These are phyloP conservation scores for Umbelopsis vinacea DNA, from an alignment of 192 early-diverging fungal genomes.

Conservation along the genomic window DNA sequence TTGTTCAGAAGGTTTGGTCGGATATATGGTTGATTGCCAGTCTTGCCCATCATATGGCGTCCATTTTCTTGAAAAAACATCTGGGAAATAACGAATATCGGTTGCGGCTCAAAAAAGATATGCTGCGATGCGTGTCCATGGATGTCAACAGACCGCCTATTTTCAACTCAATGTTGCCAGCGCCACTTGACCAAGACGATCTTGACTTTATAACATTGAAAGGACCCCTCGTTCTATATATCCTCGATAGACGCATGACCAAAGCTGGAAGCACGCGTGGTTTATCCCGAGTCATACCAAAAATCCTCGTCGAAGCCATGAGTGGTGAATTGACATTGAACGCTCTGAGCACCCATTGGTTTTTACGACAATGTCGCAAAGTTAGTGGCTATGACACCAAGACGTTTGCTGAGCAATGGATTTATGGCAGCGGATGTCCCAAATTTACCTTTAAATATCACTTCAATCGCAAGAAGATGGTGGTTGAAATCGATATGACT, in stretches of 20 bases:
- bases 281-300: slow-evolving; percentile 77
- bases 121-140: slow-evolving; percentile 75
- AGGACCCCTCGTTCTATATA: slow-evolving; percentile 86
- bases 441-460: slow-evolving; percentile 79
- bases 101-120: slow-evolving; percentile 85
- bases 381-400: slow-evolving; percentile 82
- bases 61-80: slow-evolving; percentile 76
- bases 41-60: slow-evolving; percentile 75
- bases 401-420: slow-evolving; percentile 92
- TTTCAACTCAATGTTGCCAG: slow-evolving; percentile 64
- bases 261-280: slow-evolving; percentile 76
- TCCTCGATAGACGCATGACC: slow-evolving; percentile 86
- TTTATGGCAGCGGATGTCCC: slow-evolving; percentile 90
- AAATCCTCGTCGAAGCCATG: slow-evolving; percentile 77
- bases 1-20: slow-evolving; percentile 69
- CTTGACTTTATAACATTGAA: slow-evolving; percentile 85
- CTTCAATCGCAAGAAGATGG: slow-evolving; percentile 97
- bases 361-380: slow-evolving; percentile 83
- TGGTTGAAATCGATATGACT: slow-evolving; percentile 86
- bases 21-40: slow-evolving; percentile 92
- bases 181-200: slow-evolving; percentile 58
- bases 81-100: slow-evolving; percentile 90
- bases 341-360: slow-evolving; percentile 69
- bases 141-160: slow-evolving; percentile 91
- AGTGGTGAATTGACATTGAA: slow-evolving; percentile 64